Conservation (phyloP, 2,329 filamentous ascomycete genomes). For the Pseudogymnoascus pannorum region DNA sequence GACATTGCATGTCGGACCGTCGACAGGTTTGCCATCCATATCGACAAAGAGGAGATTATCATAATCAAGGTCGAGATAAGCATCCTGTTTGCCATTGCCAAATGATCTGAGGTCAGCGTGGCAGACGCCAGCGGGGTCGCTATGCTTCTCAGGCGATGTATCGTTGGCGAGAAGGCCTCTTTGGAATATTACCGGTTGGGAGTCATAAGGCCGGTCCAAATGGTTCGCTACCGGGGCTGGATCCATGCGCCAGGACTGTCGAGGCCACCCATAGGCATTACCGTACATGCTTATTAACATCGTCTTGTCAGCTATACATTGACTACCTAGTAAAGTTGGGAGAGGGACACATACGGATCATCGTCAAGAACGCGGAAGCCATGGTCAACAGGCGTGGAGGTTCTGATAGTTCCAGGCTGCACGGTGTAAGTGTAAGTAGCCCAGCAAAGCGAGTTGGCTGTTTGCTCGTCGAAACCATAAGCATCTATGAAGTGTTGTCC, state of each 20-base stretch:
- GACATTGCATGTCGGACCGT: slow-evolving; percentile 10
- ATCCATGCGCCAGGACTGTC: not conserved
- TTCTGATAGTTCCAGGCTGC: not conserved
- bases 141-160: not conserved
- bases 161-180: not conserved
- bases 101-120: not conserved
- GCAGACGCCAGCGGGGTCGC: not conserved
- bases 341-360: slow-evolving; percentile 12
- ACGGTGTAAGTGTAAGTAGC: slow-evolving; percentile 11
- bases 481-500: slow-evolving; percentile 10
- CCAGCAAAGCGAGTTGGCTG: slow-evolving; percentile 11
- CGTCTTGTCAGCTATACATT: not conserved
- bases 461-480: slow-evolving; percentile 16
- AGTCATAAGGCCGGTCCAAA: not conserved
- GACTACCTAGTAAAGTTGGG: not conserved
- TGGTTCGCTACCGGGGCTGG: not conserved
- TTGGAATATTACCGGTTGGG: not conserved
- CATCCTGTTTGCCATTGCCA: not conserved
- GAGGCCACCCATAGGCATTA: not conserved
- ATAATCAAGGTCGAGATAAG: slow-evolving; percentile 1
- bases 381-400: slow-evolving; percentile 12
- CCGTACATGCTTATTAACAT: not conserved
- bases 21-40: slow-evolving; percentile 9
- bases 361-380: slow-evolving; percentile 14
- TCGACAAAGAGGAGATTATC: slow-evolving; percentile 9